phyloP scores from a whole-genome alignment of 345 rosid genomes.

The Erucastrum elatum region DNA sequence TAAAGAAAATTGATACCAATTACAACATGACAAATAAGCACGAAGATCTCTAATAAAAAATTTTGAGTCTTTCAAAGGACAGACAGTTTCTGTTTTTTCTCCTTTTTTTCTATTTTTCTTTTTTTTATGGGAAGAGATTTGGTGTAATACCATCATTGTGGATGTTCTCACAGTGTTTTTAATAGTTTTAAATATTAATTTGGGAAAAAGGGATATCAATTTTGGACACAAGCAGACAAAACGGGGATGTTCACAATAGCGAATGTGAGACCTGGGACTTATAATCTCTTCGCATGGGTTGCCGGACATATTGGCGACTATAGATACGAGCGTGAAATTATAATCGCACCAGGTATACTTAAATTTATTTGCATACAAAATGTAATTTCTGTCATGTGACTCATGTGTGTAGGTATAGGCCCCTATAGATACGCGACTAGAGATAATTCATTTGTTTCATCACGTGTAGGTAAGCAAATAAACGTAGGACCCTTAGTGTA shows the following conservation, averaged over 20 bases:
- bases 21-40: not conserved
- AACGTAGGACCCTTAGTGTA: constrained; percentile 50
- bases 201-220: constrained; percentile 74
- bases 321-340: constrained; percentile 41
- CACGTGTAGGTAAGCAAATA: constrained; percentile 45
- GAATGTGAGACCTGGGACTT: constrained; percentile 60
- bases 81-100: not conserved
- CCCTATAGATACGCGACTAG: not conserved
- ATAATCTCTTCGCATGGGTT: constrained; percentile 73
- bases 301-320: constrained; percentile 73
- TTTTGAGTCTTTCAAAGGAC: not conserved
- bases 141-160: not conserved
- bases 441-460: not conserved
- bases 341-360: constrained; percentile 53
- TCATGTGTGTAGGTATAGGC: not conserved
- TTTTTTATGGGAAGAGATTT: not conserved
- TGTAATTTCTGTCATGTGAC: not conserved
- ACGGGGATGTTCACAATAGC: constrained; percentile 57
- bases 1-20: not conserved
- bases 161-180: not conserved
- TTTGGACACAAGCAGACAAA: constrained; percentile 63
- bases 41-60: not conserved
- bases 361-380: not conserved
- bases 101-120: not conserved
- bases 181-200: not conserved